A percentile compares a stretch with the other conserved stretches of the same genome.
Evolutionary conservation across 2,329 filamentous ascomycete species (phyloP).

Genomic region (Nemania sp.): DNA sequence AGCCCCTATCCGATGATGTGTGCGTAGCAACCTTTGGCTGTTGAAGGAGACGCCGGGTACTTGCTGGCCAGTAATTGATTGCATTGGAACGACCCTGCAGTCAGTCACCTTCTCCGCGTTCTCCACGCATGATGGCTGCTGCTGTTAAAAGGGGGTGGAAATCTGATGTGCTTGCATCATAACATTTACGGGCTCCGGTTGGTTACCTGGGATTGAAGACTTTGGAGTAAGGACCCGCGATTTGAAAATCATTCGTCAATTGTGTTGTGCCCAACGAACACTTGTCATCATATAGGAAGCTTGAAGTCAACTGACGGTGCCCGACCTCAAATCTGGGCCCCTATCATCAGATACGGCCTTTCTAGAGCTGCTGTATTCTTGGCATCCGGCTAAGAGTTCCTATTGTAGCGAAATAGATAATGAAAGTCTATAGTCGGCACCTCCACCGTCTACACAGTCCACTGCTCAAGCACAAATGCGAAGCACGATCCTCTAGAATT

Average conservation of each 20-base stretch:
- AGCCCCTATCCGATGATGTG: constrained; percentile 15
- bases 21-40: constrained; percentile 12
- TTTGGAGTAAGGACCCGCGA: not conserved
- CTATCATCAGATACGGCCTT: not conserved
- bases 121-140: constrained; percentile 11
- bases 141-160: constrained; percentile 11
- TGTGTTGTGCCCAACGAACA: constrained; percentile 17
- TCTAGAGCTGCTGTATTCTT: no score
- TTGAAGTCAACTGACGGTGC: constrained; percentile 16
- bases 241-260: constrained; percentile 16
- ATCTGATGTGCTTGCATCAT: constrained; percentile 5
- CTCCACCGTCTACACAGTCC: no score
- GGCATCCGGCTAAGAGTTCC: no score
- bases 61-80: constrained; percentile 19
- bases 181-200: not conserved
- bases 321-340: constrained; percentile 15
- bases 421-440: no score
- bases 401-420: no score
- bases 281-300: constrained; percentile 1
- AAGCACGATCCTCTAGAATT: no score
- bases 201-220: constrained; percentile 3
- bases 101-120: constrained; percentile 12
- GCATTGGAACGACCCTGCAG: constrained; percentile 13
- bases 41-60: constrained; percentile 20
- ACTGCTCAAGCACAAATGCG: no score